Evolutionary conservation across 78 protist species (phyloP).

Genomic region (Dictyostelium intermedium): DNA sequence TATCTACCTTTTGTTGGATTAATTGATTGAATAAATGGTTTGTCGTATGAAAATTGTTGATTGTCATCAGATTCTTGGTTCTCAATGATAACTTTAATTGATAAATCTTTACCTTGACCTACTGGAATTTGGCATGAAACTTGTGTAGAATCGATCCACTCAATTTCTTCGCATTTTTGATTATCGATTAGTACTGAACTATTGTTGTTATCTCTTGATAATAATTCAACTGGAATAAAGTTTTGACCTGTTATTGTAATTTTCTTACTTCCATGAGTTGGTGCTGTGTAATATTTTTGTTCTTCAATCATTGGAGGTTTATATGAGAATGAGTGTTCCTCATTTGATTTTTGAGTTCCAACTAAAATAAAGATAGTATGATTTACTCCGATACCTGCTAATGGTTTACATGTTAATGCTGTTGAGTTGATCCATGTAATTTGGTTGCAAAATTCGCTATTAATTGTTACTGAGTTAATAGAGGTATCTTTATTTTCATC

Average conservation of each 20-base stretch:
- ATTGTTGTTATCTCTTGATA: neutral
- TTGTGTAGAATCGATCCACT: neutral
- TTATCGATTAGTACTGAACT: neutral
- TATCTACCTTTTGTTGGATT: slow-evolving; percentile 7
- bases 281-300: neutral
- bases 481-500: neutral
- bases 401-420: neutral
- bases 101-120: slow-evolving; percentile 29
- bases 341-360: neutral
- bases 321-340: neutral
- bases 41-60: neutral
- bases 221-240: slow-evolving; percentile 31
- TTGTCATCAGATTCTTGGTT: neutral
- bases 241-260: slow-evolving; percentile 31
- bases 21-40: slow-evolving; percentile 11
- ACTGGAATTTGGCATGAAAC: slow-evolving; percentile 22
- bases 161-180: neutral
- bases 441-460: neutral
- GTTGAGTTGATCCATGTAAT: neutral
- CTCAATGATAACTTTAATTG: slow-evolving; percentile 7
- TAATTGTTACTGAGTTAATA: neutral
- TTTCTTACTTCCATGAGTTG: neutral
- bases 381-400: neutral
- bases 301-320: neutral
- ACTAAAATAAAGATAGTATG: neutral